These are phyloP conservation scores for Fraxinus latifolia DNA, from an alignment of 305 asterid genomes.

Conservation along the genomic window DNA sequence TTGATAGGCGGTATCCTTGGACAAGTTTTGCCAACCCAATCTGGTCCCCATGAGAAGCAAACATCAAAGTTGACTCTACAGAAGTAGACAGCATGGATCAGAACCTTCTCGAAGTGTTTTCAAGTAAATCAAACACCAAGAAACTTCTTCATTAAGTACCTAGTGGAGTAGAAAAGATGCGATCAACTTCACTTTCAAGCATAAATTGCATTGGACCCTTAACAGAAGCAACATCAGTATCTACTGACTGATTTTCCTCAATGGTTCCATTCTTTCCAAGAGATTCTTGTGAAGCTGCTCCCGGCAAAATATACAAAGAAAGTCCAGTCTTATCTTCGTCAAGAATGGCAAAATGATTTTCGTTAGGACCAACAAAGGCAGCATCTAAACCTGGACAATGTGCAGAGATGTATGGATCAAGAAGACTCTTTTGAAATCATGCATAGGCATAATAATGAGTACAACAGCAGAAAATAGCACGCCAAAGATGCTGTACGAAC, in stretches of 20 bases:
- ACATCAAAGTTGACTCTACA: slow-evolving; percentile 86
- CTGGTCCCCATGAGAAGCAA: slow-evolving; percentile 94
- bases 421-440: slow-evolving; percentile 16
- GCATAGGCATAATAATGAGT: slow-evolving; percentile 18
- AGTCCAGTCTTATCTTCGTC: slow-evolving; percentile 93
- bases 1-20: slow-evolving; percentile 80
- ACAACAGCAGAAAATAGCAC: slow-evolving; percentile 17
- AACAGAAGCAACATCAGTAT: slow-evolving; percentile 58
- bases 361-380: slow-evolving; percentile 85
- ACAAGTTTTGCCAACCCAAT: slow-evolving; percentile 86
- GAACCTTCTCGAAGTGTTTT: slow-evolving; percentile 25
- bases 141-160: slow-evolving; percentile 47
- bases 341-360: slow-evolving; percentile 82
- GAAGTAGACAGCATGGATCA: slow-evolving; percentile 33
- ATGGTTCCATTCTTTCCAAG: slow-evolving; percentile 47
- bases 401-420: slow-evolving; percentile 23
- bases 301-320: slow-evolving; percentile 74
- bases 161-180: slow-evolving; percentile 91
- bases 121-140: slow-evolving; percentile 18
- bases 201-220: slow-evolving; percentile 91
- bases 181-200: slow-evolving; percentile 91
- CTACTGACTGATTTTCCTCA: slow-evolving; percentile 49
- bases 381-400: slow-evolving; percentile 81
- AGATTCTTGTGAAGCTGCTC: slow-evolving; percentile 64
- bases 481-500: slow-evolving; percentile 37